phyloP scores from a whole-genome alignment of 1,284 basidiomycete species.

The Rhodotorula sp. region DNA sequence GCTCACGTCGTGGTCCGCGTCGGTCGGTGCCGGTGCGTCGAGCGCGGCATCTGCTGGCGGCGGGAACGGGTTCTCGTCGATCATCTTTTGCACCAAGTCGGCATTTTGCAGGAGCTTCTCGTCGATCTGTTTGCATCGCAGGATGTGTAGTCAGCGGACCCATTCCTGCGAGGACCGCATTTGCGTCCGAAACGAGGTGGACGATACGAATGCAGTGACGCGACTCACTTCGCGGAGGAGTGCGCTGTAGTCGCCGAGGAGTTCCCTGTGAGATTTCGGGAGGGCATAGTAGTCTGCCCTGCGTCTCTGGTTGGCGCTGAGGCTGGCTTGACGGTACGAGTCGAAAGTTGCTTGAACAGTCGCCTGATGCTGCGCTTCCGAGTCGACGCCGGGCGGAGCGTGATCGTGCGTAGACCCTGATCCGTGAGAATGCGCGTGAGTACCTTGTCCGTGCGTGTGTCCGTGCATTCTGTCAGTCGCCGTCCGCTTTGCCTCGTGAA shows the following conservation, averaged over 20 bases:
- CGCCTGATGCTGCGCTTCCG: slow-evolving; percentile 39
- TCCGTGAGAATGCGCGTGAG: slow-evolving; percentile 42
- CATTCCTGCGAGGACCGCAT: background rate
- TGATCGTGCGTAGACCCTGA: slow-evolving; percentile 37
- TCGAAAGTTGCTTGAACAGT: slow-evolving; percentile 51
- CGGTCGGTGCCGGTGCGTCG: slow-evolving; percentile 27
- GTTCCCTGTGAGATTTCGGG: slow-evolving; percentile 14
- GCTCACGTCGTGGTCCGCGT: slow-evolving; percentile 38
- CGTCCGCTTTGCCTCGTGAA: background rate
- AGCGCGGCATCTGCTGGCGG: slow-evolving; percentile 25
- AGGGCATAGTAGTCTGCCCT: slow-evolving; percentile 34
- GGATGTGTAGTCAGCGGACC: background rate
- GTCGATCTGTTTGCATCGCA: slow-evolving; percentile 19
- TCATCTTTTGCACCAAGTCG: slow-evolving; percentile 12
- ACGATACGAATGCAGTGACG: too few relatives aligned
- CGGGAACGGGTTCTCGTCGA: slow-evolving; percentile 33
- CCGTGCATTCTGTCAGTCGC: background rate
- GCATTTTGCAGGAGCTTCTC: slow-evolving; percentile 22
- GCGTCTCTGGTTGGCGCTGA: slow-evolving; percentile 30
- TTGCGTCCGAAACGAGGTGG: accelerated
- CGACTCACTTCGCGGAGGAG: slow-evolving; percentile 22
- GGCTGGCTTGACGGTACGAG: slow-evolving; percentile 18
- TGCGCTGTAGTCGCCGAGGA: slow-evolving; percentile 22
- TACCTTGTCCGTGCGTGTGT: background rate
- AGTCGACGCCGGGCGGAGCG: slow-evolving; percentile 23